These are phyloP conservation scores for Aspergillus eucalypticola DNA, from an alignment of 2,329 filamentous ascomycete species.

Conservation along the genomic window DNA sequence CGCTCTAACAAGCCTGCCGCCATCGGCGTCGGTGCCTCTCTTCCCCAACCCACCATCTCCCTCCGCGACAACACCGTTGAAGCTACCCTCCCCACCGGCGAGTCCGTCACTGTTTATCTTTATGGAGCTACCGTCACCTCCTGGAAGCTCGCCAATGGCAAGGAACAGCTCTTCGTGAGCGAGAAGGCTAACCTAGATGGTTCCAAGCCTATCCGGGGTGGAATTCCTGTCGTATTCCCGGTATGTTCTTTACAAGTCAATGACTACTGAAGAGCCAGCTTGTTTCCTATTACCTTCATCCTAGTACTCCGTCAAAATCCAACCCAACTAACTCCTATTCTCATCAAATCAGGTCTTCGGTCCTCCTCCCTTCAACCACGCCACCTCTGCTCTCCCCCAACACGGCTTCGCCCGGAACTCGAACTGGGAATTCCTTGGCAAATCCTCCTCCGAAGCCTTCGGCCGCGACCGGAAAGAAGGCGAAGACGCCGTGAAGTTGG, in stretches of 20 bases:
- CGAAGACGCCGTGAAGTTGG: constrained; percentile 80
- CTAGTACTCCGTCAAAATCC: no score
- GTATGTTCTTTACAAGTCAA: constrained; percentile 62
- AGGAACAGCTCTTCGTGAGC: constrained; percentile 85
- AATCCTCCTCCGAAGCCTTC: constrained; percentile 68
- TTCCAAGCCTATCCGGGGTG: constrained; percentile 83
- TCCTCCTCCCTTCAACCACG: constrained; percentile 70
- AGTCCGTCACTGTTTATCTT: constrained; percentile 82
- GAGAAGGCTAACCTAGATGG: constrained; percentile 80
- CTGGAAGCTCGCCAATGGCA: constrained; percentile 80
- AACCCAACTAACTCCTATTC: background rate
- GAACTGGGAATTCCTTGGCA: constrained; percentile 85
- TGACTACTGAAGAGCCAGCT: background rate
- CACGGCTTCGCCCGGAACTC: constrained; percentile 92
- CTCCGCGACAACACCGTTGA: constrained; percentile 72
- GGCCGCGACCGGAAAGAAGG: constrained; percentile 46
- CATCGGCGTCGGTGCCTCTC: constrained; percentile 70
- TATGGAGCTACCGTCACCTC: constrained; percentile 89
- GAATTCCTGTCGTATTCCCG: constrained; percentile 90
- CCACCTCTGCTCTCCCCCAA: constrained; percentile 79
- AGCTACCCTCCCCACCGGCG: constrained; percentile 81
- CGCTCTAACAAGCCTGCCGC: constrained; percentile 80
- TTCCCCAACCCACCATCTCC: constrained; percentile 75
- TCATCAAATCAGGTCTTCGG: constrained; percentile 70
- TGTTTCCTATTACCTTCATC: no score